Percentiles rank a stretch among this genome's conserved stretches.
These are phyloP conservation scores for Eimeria tenella DNA, from an alignment of 169 alveolate species.

Conservation along the genomic window DNA sequence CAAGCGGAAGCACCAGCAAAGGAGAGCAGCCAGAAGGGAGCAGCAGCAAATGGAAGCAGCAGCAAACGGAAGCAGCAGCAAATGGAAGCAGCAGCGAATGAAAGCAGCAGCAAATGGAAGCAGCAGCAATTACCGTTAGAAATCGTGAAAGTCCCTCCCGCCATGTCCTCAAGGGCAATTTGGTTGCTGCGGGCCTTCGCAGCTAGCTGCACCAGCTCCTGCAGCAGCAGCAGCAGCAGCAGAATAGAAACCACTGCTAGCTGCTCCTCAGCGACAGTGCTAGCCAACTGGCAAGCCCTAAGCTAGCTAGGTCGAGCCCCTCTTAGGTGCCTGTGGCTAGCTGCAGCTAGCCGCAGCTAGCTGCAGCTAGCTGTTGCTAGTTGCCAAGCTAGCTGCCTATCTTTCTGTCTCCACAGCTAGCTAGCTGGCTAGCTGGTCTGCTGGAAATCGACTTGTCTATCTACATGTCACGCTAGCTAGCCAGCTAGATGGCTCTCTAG, in stretches of 20 bases:
- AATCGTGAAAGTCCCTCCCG: constrained; percentile 97
- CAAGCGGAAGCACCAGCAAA: not conserved
- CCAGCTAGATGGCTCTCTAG: too few relatives aligned
- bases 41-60: not conserved
- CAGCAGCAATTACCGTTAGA: constrained; percentile 90
- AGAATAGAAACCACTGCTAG: not conserved
- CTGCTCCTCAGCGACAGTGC: too few relatives aligned
- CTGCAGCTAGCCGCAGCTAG: too few relatives aligned
- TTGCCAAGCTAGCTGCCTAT: too few relatives aligned
- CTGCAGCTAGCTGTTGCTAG: too few relatives aligned
- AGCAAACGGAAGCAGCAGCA: not conserved
- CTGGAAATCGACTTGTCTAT: too few relatives aligned
- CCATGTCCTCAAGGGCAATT: constrained; percentile 95
- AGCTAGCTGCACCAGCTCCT: constrained; percentile 91
- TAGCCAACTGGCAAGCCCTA: too few relatives aligned
- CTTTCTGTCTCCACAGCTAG: too few relatives aligned
- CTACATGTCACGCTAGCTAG: too few relatives aligned
- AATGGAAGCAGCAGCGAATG: not conserved
- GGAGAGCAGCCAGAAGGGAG: not conserved
- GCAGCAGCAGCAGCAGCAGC: constrained; percentile 2
- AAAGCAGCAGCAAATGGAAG: not conserved
- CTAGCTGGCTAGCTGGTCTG: too few relatives aligned
- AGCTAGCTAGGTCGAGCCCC: too few relatives aligned
- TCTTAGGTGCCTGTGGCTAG: too few relatives aligned
- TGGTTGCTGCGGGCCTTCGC: constrained; percentile 93